A percentile compares a stretch with the other conserved stretches of the same genome.
These are phyloP conservation scores for Kentomonas sorsogonicus DNA, from an alignment of 208 protist species.

Conservation along the genomic window DNA sequence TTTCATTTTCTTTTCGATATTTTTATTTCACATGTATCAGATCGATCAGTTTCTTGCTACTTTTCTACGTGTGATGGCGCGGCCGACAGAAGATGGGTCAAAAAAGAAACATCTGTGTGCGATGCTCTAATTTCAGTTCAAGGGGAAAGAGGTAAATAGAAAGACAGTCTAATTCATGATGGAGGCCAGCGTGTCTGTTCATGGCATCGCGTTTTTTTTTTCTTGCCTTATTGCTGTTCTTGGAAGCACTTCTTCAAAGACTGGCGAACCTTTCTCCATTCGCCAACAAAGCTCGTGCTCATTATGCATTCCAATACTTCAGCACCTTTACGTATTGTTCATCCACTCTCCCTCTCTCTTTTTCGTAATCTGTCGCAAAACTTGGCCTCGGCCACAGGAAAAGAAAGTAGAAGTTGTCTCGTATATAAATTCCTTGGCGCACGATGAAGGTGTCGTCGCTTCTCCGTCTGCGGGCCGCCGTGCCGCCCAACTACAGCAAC, in stretches of 20 bases:
- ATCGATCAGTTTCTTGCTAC: no score
- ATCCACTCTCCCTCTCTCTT: constrained; percentile 7
- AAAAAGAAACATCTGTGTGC: no score
- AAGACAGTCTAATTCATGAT: no score
- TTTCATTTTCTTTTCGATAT: background rate
- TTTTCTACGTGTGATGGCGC: no score
- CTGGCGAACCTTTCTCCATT: background rate
- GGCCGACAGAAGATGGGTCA: no score
- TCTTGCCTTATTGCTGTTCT: background rate
- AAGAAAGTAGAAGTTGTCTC: background rate
- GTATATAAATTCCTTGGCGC: background rate
- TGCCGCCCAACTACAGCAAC: constrained; percentile 38
- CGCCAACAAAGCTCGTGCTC: background rate
- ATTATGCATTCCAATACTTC: background rate
- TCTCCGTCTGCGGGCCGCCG: constrained; percentile 14
- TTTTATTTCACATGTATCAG: background rate
- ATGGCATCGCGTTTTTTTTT: no score
- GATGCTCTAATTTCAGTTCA: no score
- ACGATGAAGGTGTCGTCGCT: background rate
- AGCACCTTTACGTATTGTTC: background rate
- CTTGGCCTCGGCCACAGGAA: no score
- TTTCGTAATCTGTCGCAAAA: no score
- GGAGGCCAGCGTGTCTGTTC: no score
- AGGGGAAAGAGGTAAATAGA: no score
- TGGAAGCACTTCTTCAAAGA: background rate